phyloP scores from a whole-genome alignment of 139 green algal species.

The Tetraselmis striata region DNA sequence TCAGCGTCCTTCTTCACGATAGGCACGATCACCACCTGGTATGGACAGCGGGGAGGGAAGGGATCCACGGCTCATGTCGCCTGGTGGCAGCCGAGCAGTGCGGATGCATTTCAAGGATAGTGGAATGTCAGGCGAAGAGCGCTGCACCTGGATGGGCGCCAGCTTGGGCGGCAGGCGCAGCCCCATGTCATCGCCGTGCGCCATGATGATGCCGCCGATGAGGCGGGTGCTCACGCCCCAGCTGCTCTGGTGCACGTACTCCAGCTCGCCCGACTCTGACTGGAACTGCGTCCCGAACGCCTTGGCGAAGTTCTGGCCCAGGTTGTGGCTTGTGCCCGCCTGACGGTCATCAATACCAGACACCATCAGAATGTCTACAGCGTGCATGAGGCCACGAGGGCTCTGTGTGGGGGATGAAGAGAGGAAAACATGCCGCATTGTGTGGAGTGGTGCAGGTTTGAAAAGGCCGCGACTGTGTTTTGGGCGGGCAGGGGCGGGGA shows the following conservation, averaged over 20 bases:
- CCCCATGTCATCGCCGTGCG: slow-evolving; percentile 92
- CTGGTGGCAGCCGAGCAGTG: not conserved
- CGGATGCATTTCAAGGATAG: not conserved
- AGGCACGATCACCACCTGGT: slow-evolving; percentile 89
- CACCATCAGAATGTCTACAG: no score
- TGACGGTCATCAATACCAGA: no score
- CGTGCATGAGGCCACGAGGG: no score
- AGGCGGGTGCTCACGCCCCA: slow-evolving; percentile 93
- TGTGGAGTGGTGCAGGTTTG: no score
- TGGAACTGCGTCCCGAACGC: slow-evolving; percentile 69
- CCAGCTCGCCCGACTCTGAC: slow-evolving; percentile 48
- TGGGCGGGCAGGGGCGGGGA: no score
- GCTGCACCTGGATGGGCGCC: slow-evolving; percentile 73
- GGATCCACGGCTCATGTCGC: not conserved
- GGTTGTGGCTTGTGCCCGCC: slow-evolving; percentile 94
- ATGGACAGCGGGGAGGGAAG: not conserved
- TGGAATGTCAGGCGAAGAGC: not conserved
- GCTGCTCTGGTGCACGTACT: slow-evolving; percentile 84
- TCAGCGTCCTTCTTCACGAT: slow-evolving; percentile 87
- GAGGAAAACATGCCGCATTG: no score
- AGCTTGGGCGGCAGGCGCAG: slow-evolving; percentile 82
- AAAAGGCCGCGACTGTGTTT: no score
- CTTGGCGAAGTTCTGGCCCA: slow-evolving; percentile 94
- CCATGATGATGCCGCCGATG: slow-evolving; percentile 96
- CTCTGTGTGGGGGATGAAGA: no score